Percentiles rank a stretch among this genome's conserved stretches.
These are phyloP conservation scores for Erodium texanum DNA, from an alignment of 441 rosid genomes.

Conservation along the genomic window DNA sequence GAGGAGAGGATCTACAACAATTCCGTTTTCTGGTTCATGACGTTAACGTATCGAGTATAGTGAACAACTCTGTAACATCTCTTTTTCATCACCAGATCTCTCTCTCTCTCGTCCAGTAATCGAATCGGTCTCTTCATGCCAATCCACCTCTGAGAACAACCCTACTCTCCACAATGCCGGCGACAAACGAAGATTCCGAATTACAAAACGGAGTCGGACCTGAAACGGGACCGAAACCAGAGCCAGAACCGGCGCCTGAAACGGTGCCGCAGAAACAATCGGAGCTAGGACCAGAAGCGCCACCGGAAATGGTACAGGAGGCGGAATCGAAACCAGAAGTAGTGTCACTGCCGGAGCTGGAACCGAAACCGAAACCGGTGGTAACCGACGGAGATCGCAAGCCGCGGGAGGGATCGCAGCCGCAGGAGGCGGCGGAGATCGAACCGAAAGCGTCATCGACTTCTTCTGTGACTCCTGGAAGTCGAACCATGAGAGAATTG, in stretches of 20 bases:
- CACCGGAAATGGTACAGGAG: slow-evolving; percentile 16
- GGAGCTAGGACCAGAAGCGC: slow-evolving; percentile 16
- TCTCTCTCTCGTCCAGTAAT: not conserved
- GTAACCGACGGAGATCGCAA: slow-evolving; percentile 17
- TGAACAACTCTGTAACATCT: not conserved
- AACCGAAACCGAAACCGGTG: slow-evolving; percentile 5
- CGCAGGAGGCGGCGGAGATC: slow-evolving; percentile 23
- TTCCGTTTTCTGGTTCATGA: too few relatives aligned
- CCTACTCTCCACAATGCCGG: slow-evolving; percentile 30
- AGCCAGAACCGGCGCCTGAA: too few relatives aligned
- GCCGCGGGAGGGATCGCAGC: slow-evolving; percentile 20
- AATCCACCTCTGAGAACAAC: too few relatives aligned
- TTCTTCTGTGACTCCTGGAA: slow-evolving; percentile 40
- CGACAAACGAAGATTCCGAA: slow-evolving; percentile 34
- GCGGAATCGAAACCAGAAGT: slow-evolving; percentile 10
- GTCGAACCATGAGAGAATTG: slow-evolving; percentile 75
- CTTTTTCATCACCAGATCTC: slow-evolving; percentile 15
- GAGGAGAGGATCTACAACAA: too few relatives aligned
- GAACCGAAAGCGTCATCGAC: slow-evolving; percentile 25
- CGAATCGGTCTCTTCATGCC: not conserved
- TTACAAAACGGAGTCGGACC: slow-evolving; percentile 33
- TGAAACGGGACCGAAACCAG: slow-evolving; percentile 13
- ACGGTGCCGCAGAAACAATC: slow-evolving; percentile 7
- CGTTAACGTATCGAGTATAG: not conserved
- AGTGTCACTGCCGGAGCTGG: slow-evolving; percentile 10